A percentile compares a stretch with the other conserved stretches of the same genome.
phyloP scores from a whole-genome alignment of 768 basidiomycete species.

The Amanita thiersii region DNA sequence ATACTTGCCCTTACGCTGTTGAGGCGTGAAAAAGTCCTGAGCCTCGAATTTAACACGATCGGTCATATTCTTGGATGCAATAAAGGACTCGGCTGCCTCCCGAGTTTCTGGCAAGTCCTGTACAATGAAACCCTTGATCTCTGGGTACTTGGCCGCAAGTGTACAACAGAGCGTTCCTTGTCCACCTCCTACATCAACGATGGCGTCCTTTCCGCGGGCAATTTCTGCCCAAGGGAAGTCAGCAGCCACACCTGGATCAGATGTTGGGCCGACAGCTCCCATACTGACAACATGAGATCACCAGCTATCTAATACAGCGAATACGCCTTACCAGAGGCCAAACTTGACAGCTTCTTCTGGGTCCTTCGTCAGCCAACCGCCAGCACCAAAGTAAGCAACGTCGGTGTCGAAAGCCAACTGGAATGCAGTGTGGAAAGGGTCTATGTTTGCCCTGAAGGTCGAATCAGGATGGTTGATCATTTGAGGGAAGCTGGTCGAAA shows the following conservation, averaged over 20 bases:
- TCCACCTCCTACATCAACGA: conserved; percentile 33
- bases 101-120: conserved; percentile 28
- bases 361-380: conserved; percentile 28
- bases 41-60: conserved; percentile 27
- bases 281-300: conserved; percentile 15
- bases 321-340: conserved; percentile 21
- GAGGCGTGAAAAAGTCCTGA: conserved; percentile 32
- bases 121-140: conserved; percentile 28
- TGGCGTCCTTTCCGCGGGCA: conserved; percentile 25
- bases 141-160: conserved; percentile 26
- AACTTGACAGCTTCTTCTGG: conserved; percentile 28
- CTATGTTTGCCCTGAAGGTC: conserved; percentile 24
- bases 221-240: conserved; percentile 31
- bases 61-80: conserved; percentile 22
- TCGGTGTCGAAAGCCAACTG: conserved; percentile 28
- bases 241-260: conserved; percentile 27
- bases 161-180: conserved; percentile 31
- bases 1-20: conserved; percentile 29
- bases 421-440: conserved; percentile 28
- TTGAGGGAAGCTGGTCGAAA: conserved; percentile 21
- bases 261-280: conserved; percentile 28
- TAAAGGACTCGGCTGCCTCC: conserved; percentile 24
- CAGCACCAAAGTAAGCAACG: conserved; percentile 25
- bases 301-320: neutral
- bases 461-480: conserved; percentile 27